phyloP scores from a whole-genome alignment of 148 eudicot species.

The Chenopodium album region DNA sequence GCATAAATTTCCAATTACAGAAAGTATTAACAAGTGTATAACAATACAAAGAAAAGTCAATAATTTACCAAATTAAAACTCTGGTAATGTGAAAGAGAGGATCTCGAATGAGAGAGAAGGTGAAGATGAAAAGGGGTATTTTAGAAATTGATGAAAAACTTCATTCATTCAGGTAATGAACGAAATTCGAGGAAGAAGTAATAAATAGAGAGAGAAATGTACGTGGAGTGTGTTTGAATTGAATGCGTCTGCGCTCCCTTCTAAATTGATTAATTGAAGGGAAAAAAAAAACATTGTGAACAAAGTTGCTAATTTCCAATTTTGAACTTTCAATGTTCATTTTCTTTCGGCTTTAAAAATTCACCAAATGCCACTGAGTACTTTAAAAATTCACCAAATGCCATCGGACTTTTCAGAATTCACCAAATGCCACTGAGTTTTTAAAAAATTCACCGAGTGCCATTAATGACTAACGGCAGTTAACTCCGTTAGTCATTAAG shows the following conservation, averaged over 20 bases:
- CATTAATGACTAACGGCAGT: too few relatives aligned
- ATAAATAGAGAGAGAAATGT: background rate
- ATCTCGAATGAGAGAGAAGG: background rate
- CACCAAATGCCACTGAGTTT: too few relatives aligned
- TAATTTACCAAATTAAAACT: background rate
- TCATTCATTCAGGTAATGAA: background rate
- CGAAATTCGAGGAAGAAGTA: constrained; percentile 4
- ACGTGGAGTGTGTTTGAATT: constrained; percentile 14
- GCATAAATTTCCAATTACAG: background rate
- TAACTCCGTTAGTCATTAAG: too few relatives aligned
- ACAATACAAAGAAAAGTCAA: background rate
- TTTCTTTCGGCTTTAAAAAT: too few relatives aligned
- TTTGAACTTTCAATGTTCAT: too few relatives aligned
- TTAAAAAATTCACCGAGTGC: too few relatives aligned
- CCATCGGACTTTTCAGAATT: too few relatives aligned
- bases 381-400: too few relatives aligned
- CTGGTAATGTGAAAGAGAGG: background rate
- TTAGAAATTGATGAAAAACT: background rate
- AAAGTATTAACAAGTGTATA: background rate
- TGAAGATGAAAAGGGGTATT: background rate
- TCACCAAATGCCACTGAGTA: too few relatives aligned
- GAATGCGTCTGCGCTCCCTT: background rate
- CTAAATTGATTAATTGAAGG: background rate
- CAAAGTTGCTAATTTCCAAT: background rate
- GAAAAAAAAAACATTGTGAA: background rate